Evolutionary conservation across 2,329 filamentous ascomycete species (phyloP), one percentile per base, ranked within the genome.

Genomic region (Penicillium occitanis): DNA sequence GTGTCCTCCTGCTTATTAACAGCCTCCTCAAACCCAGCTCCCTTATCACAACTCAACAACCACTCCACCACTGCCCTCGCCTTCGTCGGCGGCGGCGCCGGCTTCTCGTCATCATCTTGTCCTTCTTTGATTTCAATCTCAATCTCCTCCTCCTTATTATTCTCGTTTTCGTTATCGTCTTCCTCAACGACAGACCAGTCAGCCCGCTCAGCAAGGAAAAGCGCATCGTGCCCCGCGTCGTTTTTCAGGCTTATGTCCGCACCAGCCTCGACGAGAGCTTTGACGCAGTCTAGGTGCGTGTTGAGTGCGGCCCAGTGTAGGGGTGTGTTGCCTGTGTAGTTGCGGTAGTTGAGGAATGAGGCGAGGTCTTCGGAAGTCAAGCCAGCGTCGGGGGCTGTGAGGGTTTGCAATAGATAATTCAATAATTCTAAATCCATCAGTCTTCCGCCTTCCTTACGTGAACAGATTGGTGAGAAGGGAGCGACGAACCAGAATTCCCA

Each of bases 271-370:
- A 97, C 83, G 13, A 99, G 84, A 0, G 88, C 80, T 81, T 93
- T 91, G 6, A 97, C 92, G 3, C 88, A 87, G 5, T 89, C 86
- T 2, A 98, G 81, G 73, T 97, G 93, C 1, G 93, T 93, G 64
- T 96, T 95, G 64, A 97, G 82, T 0, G 92, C 91, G 0, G 94
- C 94, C 93, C 93, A 98, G 80, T 99, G 95, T 66, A 99, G 83
- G 0, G 92, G 87, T 0, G 94, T 97, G 81, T 97, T 98, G 53
- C 93, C 93, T 55, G 91, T 90, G 68, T 88, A 83, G 74, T 99
- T 99, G 68, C 86, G 83, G 76, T 81, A 77, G 75, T 83, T 79
- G 60, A 83, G 63, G 3, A 81, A 71, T 4, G 73, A 68, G 7
- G 69, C 66, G 51, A 71, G 35, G 64, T 71, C 62, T 67, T 73